Evolutionary conservation across 2,329 filamentous ascomycete genomes (phyloP).

Genomic region (Colletotrichum orchidophilum): DNA sequence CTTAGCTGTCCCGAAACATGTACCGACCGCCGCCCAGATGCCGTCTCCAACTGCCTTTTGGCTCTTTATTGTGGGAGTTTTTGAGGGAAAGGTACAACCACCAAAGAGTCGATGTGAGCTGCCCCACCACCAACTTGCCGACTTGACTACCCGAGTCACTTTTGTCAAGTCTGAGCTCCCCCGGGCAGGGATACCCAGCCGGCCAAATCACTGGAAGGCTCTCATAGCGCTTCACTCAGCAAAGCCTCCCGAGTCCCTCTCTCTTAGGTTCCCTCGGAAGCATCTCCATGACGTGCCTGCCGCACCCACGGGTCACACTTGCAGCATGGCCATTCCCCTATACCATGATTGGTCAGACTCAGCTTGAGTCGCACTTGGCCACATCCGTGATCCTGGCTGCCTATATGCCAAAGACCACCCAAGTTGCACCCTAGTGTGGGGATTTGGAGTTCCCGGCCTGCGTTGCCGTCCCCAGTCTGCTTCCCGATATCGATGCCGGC

Average conservation of each 20-base stretch:
- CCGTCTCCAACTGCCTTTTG: slow-evolving; percentile 11
- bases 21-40: background rate
- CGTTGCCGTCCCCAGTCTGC: slow-evolving; percentile 21
- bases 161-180: slow-evolving; percentile 13
- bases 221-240: background rate
- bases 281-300: background rate
- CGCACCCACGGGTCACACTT: background rate
- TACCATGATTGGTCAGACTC: background rate
- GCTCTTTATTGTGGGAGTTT: background rate
- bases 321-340: background rate
- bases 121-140: slow-evolving; percentile 27
- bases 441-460: slow-evolving; percentile 29
- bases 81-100: slow-evolving; percentile 2
- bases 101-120: background rate
- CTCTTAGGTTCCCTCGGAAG: background rate
- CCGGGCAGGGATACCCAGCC: slow-evolving; percentile 17
- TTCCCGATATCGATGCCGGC: slow-evolving; percentile 29
- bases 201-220: slow-evolving; percentile 3
- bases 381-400: background rate
- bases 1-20: background rate
- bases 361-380: background rate
- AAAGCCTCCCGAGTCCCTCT: background rate
- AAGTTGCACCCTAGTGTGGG: background rate
- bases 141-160: slow-evolving; percentile 30
- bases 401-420: background rate